phyloP scores from a whole-genome alignment of 169 alveolate genomes.

The Cyclospora cayetanensis region DNA sequence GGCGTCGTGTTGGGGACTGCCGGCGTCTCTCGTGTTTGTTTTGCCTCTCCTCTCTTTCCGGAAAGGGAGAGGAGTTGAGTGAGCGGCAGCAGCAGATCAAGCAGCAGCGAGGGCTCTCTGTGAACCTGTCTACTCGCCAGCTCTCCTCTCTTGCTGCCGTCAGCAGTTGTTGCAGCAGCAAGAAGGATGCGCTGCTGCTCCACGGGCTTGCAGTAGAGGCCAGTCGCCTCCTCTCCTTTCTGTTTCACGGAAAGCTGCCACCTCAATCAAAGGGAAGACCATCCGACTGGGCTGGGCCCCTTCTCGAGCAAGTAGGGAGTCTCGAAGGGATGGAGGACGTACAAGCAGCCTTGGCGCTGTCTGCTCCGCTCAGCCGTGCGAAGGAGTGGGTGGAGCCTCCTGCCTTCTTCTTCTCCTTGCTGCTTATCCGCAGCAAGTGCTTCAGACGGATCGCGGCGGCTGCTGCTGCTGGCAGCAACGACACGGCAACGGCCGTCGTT shows the following conservation, averaged over 20 bases:
- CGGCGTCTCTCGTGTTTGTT: constrained; percentile 45
- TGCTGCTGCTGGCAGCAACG: constrained; percentile 45
- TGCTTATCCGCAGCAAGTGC: constrained; percentile 27
- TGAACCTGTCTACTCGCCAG: constrained; percentile 36
- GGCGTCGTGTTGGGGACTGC: constrained; percentile 49
- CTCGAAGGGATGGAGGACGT: background rate
- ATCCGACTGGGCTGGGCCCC: constrained; percentile 9
- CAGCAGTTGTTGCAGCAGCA: constrained; percentile 41
- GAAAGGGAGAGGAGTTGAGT: constrained; percentile 54
- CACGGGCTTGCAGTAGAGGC: constrained; percentile 50
- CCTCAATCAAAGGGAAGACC: background rate
- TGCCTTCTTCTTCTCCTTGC: background rate
- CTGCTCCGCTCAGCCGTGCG: constrained; percentile 14
- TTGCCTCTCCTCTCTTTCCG: constrained; percentile 36
- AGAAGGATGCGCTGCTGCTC: constrained; percentile 36
- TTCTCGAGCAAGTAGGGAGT: background rate
- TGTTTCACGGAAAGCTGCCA: background rate
- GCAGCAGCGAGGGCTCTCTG: constrained; percentile 41
- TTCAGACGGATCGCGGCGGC: constrained; percentile 31
- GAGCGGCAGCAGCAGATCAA: constrained; percentile 36
- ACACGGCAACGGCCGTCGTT: constrained; percentile 18
- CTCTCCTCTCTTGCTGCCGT: constrained; percentile 7
- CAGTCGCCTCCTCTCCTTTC: constrained; percentile 48
- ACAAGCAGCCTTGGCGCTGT: background rate
- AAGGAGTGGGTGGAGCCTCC: constrained; percentile 30